Percentiles rank a stretch among this genome's conserved stretches.
phyloP scores from a whole-genome alignment of 2,329 filamentous ascomycete species.

The Neofusicoccum cordaticola region DNA sequence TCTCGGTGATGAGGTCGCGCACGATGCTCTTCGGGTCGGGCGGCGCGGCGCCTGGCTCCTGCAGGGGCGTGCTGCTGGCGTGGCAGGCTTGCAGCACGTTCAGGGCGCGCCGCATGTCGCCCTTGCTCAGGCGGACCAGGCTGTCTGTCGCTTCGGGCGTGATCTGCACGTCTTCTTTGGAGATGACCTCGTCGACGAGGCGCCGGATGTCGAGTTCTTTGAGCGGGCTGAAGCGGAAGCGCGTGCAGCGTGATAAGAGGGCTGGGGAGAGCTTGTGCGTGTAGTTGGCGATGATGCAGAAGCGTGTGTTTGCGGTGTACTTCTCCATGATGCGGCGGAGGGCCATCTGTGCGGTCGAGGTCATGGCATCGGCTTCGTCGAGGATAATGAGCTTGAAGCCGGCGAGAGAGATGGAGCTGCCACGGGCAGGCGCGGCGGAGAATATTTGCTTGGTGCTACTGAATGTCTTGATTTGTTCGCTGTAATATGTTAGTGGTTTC shows the following conservation, averaged over 20 bases:
- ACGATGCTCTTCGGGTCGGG: slow-evolving; percentile 56
- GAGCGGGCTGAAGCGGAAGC: slow-evolving; percentile 91
- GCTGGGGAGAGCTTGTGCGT: slow-evolving; percentile 96
- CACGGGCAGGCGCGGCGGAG: slow-evolving; percentile 54
- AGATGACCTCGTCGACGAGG: slow-evolving; percentile 84
- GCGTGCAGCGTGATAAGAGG: slow-evolving; percentile 85
- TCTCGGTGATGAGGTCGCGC: slow-evolving; percentile 84
- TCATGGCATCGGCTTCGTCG: slow-evolving; percentile 99
- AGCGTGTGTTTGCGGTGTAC: slow-evolving; percentile 95
- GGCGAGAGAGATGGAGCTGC: slow-evolving; percentile 56
- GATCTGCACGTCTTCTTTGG: slow-evolving; percentile 83
- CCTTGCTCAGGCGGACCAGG: slow-evolving; percentile 82
- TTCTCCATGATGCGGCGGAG: slow-evolving; percentile 97
- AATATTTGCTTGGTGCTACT: slow-evolving; percentile 98
- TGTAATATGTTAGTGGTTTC: slow-evolving; percentile 3
- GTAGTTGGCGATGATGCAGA: slow-evolving; percentile 99
- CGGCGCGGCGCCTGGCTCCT: slow-evolving; percentile 43
- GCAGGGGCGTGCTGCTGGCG: slow-evolving; percentile 71
- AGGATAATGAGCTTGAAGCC: slow-evolving; percentile 94
- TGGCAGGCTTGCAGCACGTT: slow-evolving; percentile 97
- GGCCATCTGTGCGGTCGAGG: slow-evolving; percentile 97
- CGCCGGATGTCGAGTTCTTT: slow-evolving; percentile 83
- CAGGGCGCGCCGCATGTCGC: slow-evolving; percentile 90
- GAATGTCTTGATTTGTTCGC: slow-evolving; percentile 98
- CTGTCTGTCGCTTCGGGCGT: slow-evolving; percentile 75